A percentile compares a stretch with the other conserved stretches of the same genome.
Evolutionary conservation across 2,329 filamentous ascomycete genomes (phyloP).

Genomic region (Acrocalymma vagum): DNA sequence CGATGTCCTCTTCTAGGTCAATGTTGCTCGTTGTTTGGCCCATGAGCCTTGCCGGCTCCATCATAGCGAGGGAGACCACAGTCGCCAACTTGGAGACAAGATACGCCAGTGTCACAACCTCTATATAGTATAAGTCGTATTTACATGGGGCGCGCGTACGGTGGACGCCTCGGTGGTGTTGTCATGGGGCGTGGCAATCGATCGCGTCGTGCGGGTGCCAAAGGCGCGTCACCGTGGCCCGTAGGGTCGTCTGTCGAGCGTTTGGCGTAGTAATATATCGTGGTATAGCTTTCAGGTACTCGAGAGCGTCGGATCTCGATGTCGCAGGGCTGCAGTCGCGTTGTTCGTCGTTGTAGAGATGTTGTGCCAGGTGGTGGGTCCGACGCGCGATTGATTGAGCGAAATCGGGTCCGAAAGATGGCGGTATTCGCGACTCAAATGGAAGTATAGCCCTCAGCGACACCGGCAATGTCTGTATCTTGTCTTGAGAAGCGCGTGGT

Average conservation of each 20-base stretch:
- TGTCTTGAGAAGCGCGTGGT: slow-evolving; percentile 35
- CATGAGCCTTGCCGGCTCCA: slow-evolving; percentile 49
- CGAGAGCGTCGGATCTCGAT: slow-evolving; percentile 16
- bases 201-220: slow-evolving; percentile 36
- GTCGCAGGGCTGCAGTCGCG: slow-evolving; percentile 31
- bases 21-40: slow-evolving; percentile 41
- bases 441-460: slow-evolving; percentile 40
- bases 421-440: slow-evolving; percentile 42
- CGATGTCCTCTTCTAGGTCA: slow-evolving; percentile 44
- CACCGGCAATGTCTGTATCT: slow-evolving; percentile 38
- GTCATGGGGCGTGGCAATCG: slow-evolving; percentile 31
- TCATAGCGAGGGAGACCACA: slow-evolving; percentile 52
- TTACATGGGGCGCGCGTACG: slow-evolving; percentile 33
- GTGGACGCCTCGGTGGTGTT: slow-evolving; percentile 27
- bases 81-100: slow-evolving; percentile 49
- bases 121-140: slow-evolving; percentile 19
- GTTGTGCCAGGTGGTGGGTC: slow-evolving; percentile 27
- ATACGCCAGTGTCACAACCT: slow-evolving; percentile 44
- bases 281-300: slow-evolving; percentile 8
- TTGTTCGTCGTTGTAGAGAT: slow-evolving; percentile 31
- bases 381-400: slow-evolving; percentile 33
- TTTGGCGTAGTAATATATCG: slow-evolving; percentile 11
- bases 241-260: slow-evolving; percentile 11
- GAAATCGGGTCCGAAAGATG: slow-evolving; percentile 19
- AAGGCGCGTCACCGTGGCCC: slow-evolving; percentile 33